These are phyloP conservation scores for Ophiostoma sp. DNA, from an alignment of 2,329 filamentous ascomycete species.

Conservation along the genomic window DNA sequence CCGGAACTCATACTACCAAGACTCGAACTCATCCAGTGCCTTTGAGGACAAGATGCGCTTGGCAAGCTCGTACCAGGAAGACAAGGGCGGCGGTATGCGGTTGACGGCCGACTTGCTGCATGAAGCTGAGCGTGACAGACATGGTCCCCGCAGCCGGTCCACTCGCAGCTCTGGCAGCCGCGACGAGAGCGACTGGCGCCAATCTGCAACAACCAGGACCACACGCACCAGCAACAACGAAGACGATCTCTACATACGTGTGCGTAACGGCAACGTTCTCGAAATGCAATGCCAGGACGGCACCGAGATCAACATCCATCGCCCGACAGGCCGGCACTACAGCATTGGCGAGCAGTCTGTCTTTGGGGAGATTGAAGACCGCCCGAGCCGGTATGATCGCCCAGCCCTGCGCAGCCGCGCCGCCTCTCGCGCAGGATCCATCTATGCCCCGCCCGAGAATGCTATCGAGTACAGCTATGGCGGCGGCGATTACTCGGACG, in stretches of 20 bases:
- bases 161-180: constrained; percentile 55
- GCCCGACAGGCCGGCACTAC: constrained; percentile 23
- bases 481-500: constrained; percentile 20
- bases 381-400: constrained; percentile 41
- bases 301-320: constrained; percentile 52
- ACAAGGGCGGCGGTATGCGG: constrained; percentile 42
- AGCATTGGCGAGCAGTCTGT: constrained; percentile 45
- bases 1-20: constrained; percentile 40
- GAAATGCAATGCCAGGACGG: constrained; percentile 56
- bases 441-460: constrained; percentile 31
- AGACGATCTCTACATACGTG: constrained; percentile 57
- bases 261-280: constrained; percentile 35
- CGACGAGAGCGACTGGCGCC: constrained; percentile 59
- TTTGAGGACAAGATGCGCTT: constrained; percentile 41
- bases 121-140: constrained; percentile 44
- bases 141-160: constrained; percentile 48
- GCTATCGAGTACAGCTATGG: constrained; percentile 27
- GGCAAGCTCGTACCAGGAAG: constrained; percentile 49
- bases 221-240: constrained; percentile 53
- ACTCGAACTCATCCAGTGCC: constrained; percentile 32
- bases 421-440: constrained; percentile 46
- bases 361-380: constrained; percentile 47
- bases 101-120: constrained; percentile 53
- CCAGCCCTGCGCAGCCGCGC: constrained; percentile 43
- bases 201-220: constrained; percentile 56